These are phyloP conservation scores for Endothia cerciana DNA, from an alignment of 2,329 filamentous ascomycete genomes.

Conservation along the genomic window DNA sequence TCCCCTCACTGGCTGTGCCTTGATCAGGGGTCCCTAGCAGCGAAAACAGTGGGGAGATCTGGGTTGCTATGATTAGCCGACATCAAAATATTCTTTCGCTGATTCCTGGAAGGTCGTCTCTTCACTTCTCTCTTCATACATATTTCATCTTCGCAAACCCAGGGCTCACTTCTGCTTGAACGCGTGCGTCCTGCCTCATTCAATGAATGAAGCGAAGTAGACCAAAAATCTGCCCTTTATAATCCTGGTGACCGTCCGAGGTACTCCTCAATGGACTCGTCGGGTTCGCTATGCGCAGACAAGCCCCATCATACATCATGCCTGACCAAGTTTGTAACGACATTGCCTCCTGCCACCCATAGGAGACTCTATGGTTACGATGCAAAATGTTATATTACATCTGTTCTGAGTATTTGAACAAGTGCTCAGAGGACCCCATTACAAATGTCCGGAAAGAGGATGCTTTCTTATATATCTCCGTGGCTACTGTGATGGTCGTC, in stretches of 20 bases:
- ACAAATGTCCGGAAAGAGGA: not conserved
- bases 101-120: constrained; percentile 29
- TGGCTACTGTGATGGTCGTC: not conserved
- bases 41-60: constrained; percentile 4
- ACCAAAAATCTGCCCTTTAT: constrained; percentile 29
- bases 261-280: constrained; percentile 31
- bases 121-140: constrained; percentile 51
- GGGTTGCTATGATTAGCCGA: not conserved
- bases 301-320: constrained; percentile 15
- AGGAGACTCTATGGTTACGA: constrained; percentile 12
- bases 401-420: not conserved
- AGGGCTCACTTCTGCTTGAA: constrained; percentile 41
- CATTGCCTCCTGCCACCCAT: not conserved
- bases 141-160: constrained; percentile 46
- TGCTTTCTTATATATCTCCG: not conserved
- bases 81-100: constrained; percentile 8
- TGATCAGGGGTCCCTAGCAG: not conserved
- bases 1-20: constrained; percentile 4
- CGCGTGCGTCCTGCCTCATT: constrained; percentile 31
- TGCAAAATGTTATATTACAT: constrained; percentile 25
- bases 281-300: constrained; percentile 27
- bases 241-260: constrained; percentile 29
- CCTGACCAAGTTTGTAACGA: not conserved
- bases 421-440: not conserved
- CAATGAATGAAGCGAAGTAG: constrained; percentile 28